Percentiles rank a stretch among this genome's conserved stretches.
phyloP scores from a whole-genome alignment of 148 eudicot species.

The Talinum fruticosum region DNA sequence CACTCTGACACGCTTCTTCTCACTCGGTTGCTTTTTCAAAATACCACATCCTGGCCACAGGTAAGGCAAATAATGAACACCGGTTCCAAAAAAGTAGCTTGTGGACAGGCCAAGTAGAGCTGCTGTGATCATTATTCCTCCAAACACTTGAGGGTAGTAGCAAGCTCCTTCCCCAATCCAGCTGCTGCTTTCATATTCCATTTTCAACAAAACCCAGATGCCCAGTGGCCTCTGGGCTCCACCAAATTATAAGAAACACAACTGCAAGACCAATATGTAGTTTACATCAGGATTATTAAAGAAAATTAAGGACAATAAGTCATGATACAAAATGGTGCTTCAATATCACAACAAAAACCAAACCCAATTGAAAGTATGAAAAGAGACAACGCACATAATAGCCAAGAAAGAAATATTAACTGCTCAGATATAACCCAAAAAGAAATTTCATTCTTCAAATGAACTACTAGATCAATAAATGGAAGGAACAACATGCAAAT shows the following conservation, averaged over 20 bases:
- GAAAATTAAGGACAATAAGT: too few species aligned
- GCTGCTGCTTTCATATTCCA: constrained; percentile 64
- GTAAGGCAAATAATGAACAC: constrained; percentile 65
- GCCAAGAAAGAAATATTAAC: too few species aligned
- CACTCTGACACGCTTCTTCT: constrained; percentile 68
- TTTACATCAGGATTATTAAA: constrained; percentile 9
- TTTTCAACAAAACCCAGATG: constrained; percentile 32
- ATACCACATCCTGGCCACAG: constrained; percentile 55
- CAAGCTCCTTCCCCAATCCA: constrained; percentile 74
- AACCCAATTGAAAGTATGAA: neutral
- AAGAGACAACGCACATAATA: neutral
- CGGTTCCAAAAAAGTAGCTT: constrained; percentile 64
- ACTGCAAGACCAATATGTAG: constrained; percentile 25
- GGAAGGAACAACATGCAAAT: too few species aligned
- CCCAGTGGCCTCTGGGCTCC: constrained; percentile 36
- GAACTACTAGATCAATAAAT: neutral
- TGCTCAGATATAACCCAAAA: neutral
- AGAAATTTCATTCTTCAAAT: too few species aligned
- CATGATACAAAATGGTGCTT: neutral
- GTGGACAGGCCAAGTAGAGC: constrained; percentile 83
- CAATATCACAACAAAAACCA: neutral
- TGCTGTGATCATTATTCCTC: constrained; percentile 83
- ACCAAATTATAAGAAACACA: constrained; percentile 39
- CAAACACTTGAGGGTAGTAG: constrained; percentile 77
- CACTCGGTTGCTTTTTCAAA: constrained; percentile 51